Percentiles rank a stretch among this genome's conserved stretches.
Evolutionary conservation across 2,329 filamentous ascomycete genomes (phyloP).

Genomic region (Cordyceps fumosorosea): DNA sequence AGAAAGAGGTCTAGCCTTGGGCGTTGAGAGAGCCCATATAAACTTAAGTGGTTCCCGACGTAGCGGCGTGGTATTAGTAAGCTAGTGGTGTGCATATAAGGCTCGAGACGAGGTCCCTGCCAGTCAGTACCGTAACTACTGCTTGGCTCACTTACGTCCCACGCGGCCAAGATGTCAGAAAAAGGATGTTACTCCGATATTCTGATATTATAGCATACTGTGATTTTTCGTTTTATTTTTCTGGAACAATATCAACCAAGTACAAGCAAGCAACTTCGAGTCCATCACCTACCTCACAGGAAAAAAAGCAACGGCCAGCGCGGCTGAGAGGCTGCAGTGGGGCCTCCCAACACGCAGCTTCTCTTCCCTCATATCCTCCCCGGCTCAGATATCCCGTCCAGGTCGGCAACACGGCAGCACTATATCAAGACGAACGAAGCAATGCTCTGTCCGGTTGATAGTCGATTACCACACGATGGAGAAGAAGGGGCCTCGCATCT

Average conservation of each 20-base stretch:
- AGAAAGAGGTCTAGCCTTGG: background rate
- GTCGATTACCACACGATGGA: too few relatives aligned
- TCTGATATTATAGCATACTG: too few relatives aligned
- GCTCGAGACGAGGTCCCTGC: background rate
- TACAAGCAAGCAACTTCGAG: background rate
- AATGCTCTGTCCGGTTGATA: background rate
- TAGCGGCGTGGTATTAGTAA: background rate
- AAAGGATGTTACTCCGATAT: too few relatives aligned
- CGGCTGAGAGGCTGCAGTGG: background rate
- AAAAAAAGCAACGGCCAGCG: background rate
- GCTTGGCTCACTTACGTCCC: background rate
- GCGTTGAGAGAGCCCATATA: background rate
- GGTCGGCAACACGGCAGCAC: constrained; percentile 6
- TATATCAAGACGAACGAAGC: background rate
- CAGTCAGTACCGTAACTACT: too few relatives aligned
- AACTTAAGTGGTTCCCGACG: background rate
- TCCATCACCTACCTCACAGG: background rate
- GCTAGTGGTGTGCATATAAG: background rate
- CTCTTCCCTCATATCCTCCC: background rate
- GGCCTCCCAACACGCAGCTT: background rate
- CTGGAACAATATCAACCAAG: too few relatives aligned
- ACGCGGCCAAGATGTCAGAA: too few relatives aligned
- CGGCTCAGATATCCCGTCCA: constrained; percentile 2
- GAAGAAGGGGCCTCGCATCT: background rate
- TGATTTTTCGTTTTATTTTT: too few relatives aligned